phyloP scores from a whole-genome alignment of 805 yeast species.

The Nakazawaea molendinolei region DNA sequence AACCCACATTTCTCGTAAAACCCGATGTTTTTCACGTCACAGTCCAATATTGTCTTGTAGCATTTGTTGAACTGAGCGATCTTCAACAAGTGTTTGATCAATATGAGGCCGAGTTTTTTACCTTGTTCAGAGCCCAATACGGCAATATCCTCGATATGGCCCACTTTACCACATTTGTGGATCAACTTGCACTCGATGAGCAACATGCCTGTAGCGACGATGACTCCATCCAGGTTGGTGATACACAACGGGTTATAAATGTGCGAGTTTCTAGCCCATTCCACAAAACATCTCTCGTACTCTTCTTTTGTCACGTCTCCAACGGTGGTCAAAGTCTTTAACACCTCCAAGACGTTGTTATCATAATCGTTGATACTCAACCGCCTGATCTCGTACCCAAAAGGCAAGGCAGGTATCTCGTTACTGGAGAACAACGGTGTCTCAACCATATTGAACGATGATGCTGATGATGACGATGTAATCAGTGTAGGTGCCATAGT shows the following conservation, averaged over 20 bases:
- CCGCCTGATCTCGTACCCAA: constrained; percentile 62
- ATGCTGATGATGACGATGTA: not conserved
- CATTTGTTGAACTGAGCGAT: constrained; percentile 61
- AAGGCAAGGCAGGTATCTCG: constrained; percentile 33
- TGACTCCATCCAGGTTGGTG: constrained; percentile 37
- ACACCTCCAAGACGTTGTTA: constrained; percentile 55
- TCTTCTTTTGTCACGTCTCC: constrained; percentile 54
- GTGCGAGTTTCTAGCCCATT: constrained; percentile 49
- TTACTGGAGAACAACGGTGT: not conserved
- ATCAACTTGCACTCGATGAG: constrained; percentile 77
- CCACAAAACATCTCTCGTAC: constrained; percentile 44
- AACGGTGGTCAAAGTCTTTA: constrained; percentile 72
- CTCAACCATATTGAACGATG: not conserved
- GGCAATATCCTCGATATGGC: constrained; percentile 94
- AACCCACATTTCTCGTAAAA: constrained; percentile 90
- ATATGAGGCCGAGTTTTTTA: constrained; percentile 61
- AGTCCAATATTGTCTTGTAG: constrained; percentile 86
- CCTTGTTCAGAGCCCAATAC: constrained; percentile 76
- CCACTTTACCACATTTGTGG: constrained; percentile 79
- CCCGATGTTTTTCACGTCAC: constrained; percentile 72
- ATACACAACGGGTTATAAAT: constrained; percentile 70
- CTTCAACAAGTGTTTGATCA: constrained; percentile 56
- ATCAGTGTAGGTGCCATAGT: not conserved
- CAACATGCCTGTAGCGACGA: constrained; percentile 82
- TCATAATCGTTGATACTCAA: constrained; percentile 48